These are phyloP conservation scores for Syzygium jambos DNA, from an alignment of 345 rosid species.

Conservation along the genomic window DNA sequence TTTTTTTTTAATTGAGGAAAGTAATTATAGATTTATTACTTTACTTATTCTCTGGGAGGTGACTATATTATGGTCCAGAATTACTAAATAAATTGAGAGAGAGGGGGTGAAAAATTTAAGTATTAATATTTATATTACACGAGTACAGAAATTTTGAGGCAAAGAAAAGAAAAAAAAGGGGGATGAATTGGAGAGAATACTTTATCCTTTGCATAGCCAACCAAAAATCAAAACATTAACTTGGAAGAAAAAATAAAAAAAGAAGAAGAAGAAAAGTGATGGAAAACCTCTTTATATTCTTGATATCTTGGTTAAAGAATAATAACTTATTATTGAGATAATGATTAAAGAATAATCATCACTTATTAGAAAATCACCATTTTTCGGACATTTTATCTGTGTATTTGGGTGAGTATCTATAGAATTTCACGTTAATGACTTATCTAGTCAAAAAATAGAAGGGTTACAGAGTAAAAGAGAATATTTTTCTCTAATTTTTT, in stretches of 20 bases:
- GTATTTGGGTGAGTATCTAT: accelerated
- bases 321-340: not conserved
- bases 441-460: no score
- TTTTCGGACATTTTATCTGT: not conserved
- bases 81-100: not conserved
- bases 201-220: no score
- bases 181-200: not conserved
- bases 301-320: not conserved
- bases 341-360: not conserved
- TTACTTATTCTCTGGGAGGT: not conserved
- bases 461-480: no score
- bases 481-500: no score
- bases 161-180: not conserved
- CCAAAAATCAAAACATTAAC: no score
- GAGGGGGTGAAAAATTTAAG: not conserved
- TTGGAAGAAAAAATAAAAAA: not conserved
- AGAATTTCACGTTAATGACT: no score
- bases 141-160: not conserved
- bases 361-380: not conserved
- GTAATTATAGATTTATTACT: not conserved
- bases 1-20: not conserved
- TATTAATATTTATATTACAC: not conserved
- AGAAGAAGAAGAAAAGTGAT: not conserved
- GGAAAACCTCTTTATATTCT: not conserved
- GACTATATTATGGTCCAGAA: not conserved